Evolutionary conservation across 768 basidiomycete genomes (phyloP).

Genomic region (Phanerochaete sordida): DNA sequence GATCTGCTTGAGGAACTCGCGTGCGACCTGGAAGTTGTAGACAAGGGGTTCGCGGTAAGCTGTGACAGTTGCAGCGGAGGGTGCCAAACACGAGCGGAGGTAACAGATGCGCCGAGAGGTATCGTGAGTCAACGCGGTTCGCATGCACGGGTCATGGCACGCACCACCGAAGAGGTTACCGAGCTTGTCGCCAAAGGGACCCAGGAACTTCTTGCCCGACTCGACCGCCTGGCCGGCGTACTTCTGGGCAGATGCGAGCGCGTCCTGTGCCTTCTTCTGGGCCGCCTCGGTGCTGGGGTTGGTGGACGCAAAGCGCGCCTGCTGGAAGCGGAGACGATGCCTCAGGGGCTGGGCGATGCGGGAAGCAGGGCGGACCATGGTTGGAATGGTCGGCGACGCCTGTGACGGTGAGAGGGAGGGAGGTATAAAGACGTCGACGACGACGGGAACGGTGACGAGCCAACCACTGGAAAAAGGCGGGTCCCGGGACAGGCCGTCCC

Average conservation of each 20-base stretch:
- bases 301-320: slow-evolving; percentile 23
- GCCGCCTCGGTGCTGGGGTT: slow-evolving; percentile 38
- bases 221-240: slow-evolving; percentile 51
- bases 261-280: slow-evolving; percentile 72
- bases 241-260: slow-evolving; percentile 55
- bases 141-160: slow-evolving; percentile 17
- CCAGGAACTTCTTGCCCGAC: slow-evolving; percentile 43
- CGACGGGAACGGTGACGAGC: slow-evolving; percentile 20
- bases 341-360: slow-evolving; percentile 23
- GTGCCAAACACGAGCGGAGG: no score
- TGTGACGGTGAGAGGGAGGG: slow-evolving; percentile 11
- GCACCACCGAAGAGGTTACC: slow-evolving; percentile 56
- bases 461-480: slow-evolving; percentile 10
- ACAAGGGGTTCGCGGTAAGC: slow-evolving; percentile 75
- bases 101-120: not conserved
- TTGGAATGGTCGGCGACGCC: slow-evolving; percentile 9
- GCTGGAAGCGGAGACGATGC: slow-evolving; percentile 17
- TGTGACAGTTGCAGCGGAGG: slow-evolving; percentile 19
- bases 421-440: not conserved
- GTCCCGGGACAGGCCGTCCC: slow-evolving; percentile 10
- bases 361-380: slow-evolving; percentile 23
- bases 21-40: slow-evolving; percentile 76
- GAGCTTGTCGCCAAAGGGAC: slow-evolving; percentile 49
- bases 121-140: not conserved
- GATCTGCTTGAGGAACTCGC: slow-evolving; percentile 61